phyloP scores from a whole-genome alignment of 2,329 filamentous ascomycete genomes.

The Fusarium secorum region DNA sequence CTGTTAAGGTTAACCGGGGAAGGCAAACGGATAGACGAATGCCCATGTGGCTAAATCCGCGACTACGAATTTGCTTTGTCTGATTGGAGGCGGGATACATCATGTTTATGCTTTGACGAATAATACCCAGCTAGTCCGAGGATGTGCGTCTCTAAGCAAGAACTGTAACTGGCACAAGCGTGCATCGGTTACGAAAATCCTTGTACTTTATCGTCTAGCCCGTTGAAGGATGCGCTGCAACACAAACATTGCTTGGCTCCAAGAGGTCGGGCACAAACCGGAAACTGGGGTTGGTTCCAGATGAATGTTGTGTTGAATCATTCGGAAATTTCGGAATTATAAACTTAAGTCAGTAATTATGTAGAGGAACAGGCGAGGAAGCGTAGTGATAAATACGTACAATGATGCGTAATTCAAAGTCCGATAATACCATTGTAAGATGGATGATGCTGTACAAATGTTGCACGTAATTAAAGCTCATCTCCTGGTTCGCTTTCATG shows the following conservation, averaged over 20 bases:
- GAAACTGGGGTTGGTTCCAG: not conserved
- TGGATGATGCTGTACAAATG: fast-evolving
- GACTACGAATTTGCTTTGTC: not conserved
- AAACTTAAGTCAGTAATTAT: no score
- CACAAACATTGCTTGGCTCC: not conserved
- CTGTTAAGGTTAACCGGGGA: not conserved
- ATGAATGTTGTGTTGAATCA: no score
- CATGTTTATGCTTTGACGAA: not conserved
- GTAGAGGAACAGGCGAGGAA: fast-evolving
- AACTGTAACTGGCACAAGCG: not conserved
- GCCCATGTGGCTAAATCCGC: not conserved
- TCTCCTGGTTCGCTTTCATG: no score
- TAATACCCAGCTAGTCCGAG: not conserved
- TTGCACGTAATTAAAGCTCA: not conserved
- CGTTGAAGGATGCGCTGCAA: not conserved
- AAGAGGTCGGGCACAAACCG: not conserved
- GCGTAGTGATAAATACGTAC: fast-evolving
- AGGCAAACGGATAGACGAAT: not conserved
- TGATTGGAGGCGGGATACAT: not conserved
- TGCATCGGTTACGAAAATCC: not conserved
- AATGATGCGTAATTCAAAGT: fast-evolving
- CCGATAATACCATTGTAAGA: fast-evolving
- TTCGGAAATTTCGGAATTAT: not conserved
- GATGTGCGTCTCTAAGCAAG: not conserved
- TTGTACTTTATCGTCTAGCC: not conserved